Percentiles rank a stretch among this genome's conserved stretches.
Evolutionary conservation across 441 rosid species (phyloP).

Genomic region (Gossypium davidsonii): DNA sequence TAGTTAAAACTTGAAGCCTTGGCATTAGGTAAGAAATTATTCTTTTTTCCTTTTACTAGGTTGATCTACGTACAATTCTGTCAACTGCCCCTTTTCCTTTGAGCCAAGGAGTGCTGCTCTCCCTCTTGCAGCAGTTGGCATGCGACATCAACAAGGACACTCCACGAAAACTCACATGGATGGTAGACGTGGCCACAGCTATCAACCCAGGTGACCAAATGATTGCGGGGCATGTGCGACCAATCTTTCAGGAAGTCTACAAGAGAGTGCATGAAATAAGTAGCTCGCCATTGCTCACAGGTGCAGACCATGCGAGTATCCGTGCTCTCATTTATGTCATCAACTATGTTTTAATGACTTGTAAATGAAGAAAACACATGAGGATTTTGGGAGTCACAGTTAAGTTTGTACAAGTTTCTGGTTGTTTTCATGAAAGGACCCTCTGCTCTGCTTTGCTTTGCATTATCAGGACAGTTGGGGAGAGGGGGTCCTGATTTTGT

Average conservation of each 20-base stretch:
- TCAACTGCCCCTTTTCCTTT: slow-evolving; percentile 39
- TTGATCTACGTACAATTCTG: slow-evolving; percentile 42
- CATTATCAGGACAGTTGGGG: not conserved
- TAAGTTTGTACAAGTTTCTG: slow-evolving; percentile 13
- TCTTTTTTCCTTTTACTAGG: slow-evolving; percentile 22
- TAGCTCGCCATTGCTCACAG: slow-evolving; percentile 27
- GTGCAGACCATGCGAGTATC: slow-evolving; percentile 37
- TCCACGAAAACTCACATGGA: slow-evolving; percentile 45
- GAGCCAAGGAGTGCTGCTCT: slow-evolving; percentile 66
- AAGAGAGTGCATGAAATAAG: slow-evolving; percentile 44
- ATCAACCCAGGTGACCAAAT: slow-evolving; percentile 49
- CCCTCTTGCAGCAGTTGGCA: slow-evolving; percentile 59
- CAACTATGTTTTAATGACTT: slow-evolving; percentile 50
- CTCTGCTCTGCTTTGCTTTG: slow-evolving; percentile 2
- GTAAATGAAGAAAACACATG: slow-evolving; percentile 29
- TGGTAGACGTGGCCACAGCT: slow-evolving; percentile 49
- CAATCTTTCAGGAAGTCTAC: slow-evolving; percentile 58
- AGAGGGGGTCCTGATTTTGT: slow-evolving; percentile 10
- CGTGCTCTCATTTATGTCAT: slow-evolving; percentile 55
- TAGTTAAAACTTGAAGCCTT: not conserved
- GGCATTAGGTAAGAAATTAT: not conserved
- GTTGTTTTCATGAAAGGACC: slow-evolving; percentile 3
- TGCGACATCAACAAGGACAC: slow-evolving; percentile 48
- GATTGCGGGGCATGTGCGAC: slow-evolving; percentile 40
- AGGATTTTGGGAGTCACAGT: not conserved